phyloP scores from a whole-genome alignment of 495 filamentous ascomycete genomes.

The Penicillium lividum region DNA sequence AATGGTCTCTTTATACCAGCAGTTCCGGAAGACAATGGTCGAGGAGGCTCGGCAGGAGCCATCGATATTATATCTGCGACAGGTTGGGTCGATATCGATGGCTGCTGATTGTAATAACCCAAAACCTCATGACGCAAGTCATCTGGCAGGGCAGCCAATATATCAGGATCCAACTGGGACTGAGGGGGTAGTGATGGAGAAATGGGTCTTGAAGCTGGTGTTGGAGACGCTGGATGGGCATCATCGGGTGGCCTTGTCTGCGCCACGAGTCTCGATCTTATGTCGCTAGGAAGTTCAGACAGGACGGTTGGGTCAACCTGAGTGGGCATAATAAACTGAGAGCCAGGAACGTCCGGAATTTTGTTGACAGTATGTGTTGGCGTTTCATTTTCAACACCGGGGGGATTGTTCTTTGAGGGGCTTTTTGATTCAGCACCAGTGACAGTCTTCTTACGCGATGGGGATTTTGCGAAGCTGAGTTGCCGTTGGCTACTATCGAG shows the following conservation, averaged over 20 bases:
- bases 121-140: constrained; percentile 81
- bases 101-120: constrained; percentile 56
- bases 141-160: constrained; percentile 74
- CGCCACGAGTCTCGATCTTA: constrained; percentile 67
- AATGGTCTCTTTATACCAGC: constrained; percentile 48
- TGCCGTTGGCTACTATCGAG: constrained; percentile 67
- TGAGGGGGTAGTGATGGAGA: constrained; percentile 43
- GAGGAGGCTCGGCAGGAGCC: constrained; percentile 38
- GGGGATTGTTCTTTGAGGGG: constrained; percentile 62
- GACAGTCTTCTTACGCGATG: constrained; percentile 32
- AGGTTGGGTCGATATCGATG: constrained; percentile 20
- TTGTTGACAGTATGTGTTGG: constrained; percentile 58
- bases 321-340: constrained; percentile 85
- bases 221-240: constrained; percentile 30
- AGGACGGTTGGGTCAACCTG: constrained; percentile 75
- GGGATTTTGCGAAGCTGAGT: constrained; percentile 46
- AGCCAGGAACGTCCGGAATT: constrained; percentile 74
- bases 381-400: constrained; percentile 32
- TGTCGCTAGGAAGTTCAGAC: constrained; percentile 77
- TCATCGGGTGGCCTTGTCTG: constrained; percentile 41
- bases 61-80: neutral
- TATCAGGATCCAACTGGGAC: constrained; percentile 70
- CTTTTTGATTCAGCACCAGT: constrained; percentile 54
- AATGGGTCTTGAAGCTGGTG: constrained; percentile 13
- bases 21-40: constrained; percentile 39